phyloP scores from a whole-genome alignment of 2,329 filamentous ascomycete genomes.

The Xylariomycetidae sp. region DNA sequence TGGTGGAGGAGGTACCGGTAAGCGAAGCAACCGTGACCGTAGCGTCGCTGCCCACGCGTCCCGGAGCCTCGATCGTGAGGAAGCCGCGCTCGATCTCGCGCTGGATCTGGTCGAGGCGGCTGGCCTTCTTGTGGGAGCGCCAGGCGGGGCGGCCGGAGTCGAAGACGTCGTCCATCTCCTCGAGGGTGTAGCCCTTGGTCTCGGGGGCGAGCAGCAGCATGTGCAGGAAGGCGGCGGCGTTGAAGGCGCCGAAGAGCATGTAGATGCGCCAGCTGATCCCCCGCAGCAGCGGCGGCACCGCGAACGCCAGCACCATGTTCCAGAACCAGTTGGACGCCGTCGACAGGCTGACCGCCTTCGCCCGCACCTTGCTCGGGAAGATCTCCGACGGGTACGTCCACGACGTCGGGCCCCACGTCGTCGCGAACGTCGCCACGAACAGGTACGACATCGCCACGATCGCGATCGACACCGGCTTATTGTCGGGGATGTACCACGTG shows the following conservation, averaged over 20 bases:
- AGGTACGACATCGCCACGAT: constrained; percentile 67
- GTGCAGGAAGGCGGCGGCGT: constrained; percentile 60
- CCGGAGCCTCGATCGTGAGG: constrained; percentile 28
- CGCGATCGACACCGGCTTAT: constrained; percentile 49
- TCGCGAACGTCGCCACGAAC: constrained; percentile 63
- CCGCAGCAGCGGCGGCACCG: constrained; percentile 42
- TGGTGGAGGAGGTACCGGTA: no score
- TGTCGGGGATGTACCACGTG: constrained; percentile 50
- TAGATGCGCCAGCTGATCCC: constrained; percentile 61
- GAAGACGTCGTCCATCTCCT: constrained; percentile 73
- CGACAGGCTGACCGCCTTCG: constrained; percentile 56
- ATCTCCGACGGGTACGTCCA: constrained; percentile 57
- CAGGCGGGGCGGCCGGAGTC: constrained; percentile 52
- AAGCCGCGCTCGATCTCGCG: constrained; percentile 42
- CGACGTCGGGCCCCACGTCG: constrained; percentile 28
- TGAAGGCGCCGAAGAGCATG: constrained; percentile 71
- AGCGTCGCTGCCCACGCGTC: background rate
- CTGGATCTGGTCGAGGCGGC: constrained; percentile 40
- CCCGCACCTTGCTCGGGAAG: constrained; percentile 55
- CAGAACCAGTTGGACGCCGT: constrained; percentile 57
- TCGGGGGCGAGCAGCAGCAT: constrained; percentile 58
- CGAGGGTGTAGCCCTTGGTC: constrained; percentile 67
- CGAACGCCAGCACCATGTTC: constrained; percentile 51
- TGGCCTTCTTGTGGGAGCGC: constrained; percentile 39
- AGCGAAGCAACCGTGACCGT: background rate